Evolutionary conservation across 2,329 filamentous ascomycete genomes (phyloP).

Genomic region (Pseudonectria foliicola): DNA sequence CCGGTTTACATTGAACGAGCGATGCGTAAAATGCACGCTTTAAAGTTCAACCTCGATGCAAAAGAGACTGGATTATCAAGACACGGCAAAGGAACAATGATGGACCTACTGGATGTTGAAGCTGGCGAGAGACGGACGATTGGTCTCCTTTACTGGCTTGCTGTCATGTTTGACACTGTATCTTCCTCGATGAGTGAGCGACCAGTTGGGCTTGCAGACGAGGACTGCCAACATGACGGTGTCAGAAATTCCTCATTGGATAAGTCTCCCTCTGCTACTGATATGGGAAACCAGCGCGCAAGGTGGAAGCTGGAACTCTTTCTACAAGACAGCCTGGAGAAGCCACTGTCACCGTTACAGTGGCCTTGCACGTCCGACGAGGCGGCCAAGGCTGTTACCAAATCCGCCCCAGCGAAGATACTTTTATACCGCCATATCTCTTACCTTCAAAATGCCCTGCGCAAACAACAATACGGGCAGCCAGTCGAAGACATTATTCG

Average conservation of each 20-base stretch:
- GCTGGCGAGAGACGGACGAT: conserved; percentile 35
- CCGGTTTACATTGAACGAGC: conserved; percentile 18
- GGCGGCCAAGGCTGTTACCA: conserved; percentile 40
- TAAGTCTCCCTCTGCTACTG: not conserved
- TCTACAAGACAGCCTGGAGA: conserved; percentile 21
- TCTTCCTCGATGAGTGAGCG: conserved; percentile 43
- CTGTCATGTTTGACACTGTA: conserved; percentile 52
- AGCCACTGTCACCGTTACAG: conserved; percentile 16
- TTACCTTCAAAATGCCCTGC: conserved; percentile 44
- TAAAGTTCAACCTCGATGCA: conserved; percentile 18
- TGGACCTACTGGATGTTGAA: conserved; percentile 6
- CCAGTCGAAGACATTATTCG: conserved; percentile 41
- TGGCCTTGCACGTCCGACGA: conserved; percentile 49
- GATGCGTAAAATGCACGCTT: conserved; percentile 19
- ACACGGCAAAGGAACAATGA: not conserved
- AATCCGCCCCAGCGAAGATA: conserved; percentile 51
- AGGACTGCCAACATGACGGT: conserved; percentile 30
- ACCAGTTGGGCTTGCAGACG: conserved; percentile 29
- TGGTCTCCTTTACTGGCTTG: conserved; percentile 50
- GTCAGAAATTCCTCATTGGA: conserved; percentile 9
- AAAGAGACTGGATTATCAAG: conserved; percentile 8
- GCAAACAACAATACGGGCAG: conserved; percentile 27
- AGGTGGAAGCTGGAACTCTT: conserved; percentile 17
- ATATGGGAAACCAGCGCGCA: not conserved
- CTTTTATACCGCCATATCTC: conserved; percentile 48